phyloP scores from a whole-genome alignment of 257 asterid species.

The Solanum sitiens region DNA sequence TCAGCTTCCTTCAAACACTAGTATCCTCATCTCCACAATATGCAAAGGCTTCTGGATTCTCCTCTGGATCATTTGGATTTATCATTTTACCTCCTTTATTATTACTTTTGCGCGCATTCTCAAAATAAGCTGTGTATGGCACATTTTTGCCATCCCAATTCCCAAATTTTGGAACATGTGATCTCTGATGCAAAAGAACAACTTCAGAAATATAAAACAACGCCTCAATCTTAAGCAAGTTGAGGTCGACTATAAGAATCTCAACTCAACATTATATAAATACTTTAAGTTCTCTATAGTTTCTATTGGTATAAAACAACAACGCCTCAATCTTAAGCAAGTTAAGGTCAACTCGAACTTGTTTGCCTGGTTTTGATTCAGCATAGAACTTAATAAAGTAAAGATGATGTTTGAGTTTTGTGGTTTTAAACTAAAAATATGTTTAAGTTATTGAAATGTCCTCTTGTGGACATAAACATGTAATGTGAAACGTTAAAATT shows the following conservation, averaged over 20 bases:
- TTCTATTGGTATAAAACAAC: neutral
- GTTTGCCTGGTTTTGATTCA: too few relatives aligned
- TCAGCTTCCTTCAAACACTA: too few relatives aligned
- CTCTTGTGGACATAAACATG: neutral
- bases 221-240: neutral
- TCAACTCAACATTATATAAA: too few relatives aligned
- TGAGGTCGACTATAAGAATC: neutral
- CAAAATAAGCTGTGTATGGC: constrained; percentile 67
- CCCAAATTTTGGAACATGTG: constrained; percentile 71
- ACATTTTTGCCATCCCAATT: constrained; percentile 65
- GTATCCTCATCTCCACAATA: neutral
- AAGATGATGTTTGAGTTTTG: rapidly evolving
- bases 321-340: neutral
- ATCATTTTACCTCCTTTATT: constrained; percentile 21
- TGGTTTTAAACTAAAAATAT: neutral
- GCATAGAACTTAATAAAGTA: neutral
- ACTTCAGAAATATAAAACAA: neutral
- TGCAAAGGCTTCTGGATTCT: constrained; percentile 56
- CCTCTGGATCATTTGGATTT: constrained; percentile 72
- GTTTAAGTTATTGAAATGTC: neutral
- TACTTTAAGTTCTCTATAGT: neutral
- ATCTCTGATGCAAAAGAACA: neutral
- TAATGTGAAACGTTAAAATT: neutral
- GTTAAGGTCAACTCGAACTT: neutral
- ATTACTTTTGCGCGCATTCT: constrained; percentile 57